Evolutionary conservation across 306 rosid genomes (phyloP), one percentile per base, ranked within the genome.

Genomic region (Rosa multiflora): DNA sequence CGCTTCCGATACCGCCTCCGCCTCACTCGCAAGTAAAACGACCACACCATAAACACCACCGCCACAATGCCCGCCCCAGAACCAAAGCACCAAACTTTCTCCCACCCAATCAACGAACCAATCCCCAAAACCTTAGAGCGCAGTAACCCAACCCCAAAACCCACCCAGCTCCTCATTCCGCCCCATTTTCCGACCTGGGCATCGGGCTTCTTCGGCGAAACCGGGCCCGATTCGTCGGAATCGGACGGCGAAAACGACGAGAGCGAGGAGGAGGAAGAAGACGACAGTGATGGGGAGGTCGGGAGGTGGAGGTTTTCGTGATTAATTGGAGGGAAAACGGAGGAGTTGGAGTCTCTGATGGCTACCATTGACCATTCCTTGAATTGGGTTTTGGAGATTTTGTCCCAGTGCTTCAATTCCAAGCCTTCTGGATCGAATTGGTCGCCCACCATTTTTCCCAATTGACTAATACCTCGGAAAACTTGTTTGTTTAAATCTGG

Each of bases 241-340:
- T 90, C 93, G 42, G 89, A 86, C 5, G 84, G 78, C 11, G 90
- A 88, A 70, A 81, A 84, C 1, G 86, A 81, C 23, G 82, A 81
- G 39, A 72, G 81, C 0, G 83, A 72, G 0, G 87, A 86, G 1
- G 88, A 76, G 4, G 74, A 61, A 12, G 58, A 47, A 12, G 86
- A 69, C 2, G 79, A 46, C 1, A 67, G 69, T 1, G 55, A 76
- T 3, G 81, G 70, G 2, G 89, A 76, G 5, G 68, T 52, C 3
- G 80, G 75, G 55, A 53, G 74, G 79, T 52, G 82, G 11, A 88
- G 87, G 68, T 86, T 88, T 74, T 88, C 89, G 69, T 88, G 91
- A 63, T 86, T 81, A 11, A 58, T 58, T 52, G 91, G 91, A 74
- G 91, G 91, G 69, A 88, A 88, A 43, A 86, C 61, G 51, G 81